These are phyloP conservation scores for Canariomyces notabilis DNA, from an alignment of 2,329 filamentous ascomycete species.

Conservation along the genomic window DNA sequence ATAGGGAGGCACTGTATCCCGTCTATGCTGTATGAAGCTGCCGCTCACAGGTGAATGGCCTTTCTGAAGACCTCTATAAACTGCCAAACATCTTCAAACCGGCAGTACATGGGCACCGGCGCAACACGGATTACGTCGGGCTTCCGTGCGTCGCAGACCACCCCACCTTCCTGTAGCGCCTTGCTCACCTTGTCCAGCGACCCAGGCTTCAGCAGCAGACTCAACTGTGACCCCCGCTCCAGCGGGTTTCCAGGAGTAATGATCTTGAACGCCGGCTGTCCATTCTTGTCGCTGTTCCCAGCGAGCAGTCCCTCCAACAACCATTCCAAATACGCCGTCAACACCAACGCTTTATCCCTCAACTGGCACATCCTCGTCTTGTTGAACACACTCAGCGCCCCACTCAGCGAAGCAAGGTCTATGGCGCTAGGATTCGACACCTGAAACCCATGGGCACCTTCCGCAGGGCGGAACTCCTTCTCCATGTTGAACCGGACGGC, in stretches of 20 bases:
- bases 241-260: slow-evolving; percentile 65
- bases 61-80: slow-evolving; percentile 25
- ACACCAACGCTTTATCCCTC: slow-evolving; percentile 62
- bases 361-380: slow-evolving; percentile 65
- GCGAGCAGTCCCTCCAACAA: slow-evolving; percentile 48
- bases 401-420: slow-evolving; percentile 70
- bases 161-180: slow-evolving; percentile 60
- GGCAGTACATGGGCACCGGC: slow-evolving; percentile 79
- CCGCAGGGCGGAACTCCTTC: slow-evolving; percentile 70
- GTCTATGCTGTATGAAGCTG: no score
- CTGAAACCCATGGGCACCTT: slow-evolving; percentile 76
- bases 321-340: slow-evolving; percentile 74
- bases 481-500: slow-evolving; percentile 75
- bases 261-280: slow-evolving; percentile 50
- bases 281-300: slow-evolving; percentile 25
- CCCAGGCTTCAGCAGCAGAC: slow-evolving; percentile 62
- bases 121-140: slow-evolving; percentile 82
- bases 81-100: slow-evolving; percentile 60
- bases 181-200: slow-evolving; percentile 64
- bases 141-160: slow-evolving; percentile 77
- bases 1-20: no score
- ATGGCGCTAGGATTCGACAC: slow-evolving; percentile 78
- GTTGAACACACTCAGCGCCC: slow-evolving; percentile 68
- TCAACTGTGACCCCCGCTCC: slow-evolving; percentile 74
- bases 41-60: no score